Evolutionary conservation across 1,284 basidiomycete species (phyloP).

Genomic region (Puccinia sorghi): DNA sequence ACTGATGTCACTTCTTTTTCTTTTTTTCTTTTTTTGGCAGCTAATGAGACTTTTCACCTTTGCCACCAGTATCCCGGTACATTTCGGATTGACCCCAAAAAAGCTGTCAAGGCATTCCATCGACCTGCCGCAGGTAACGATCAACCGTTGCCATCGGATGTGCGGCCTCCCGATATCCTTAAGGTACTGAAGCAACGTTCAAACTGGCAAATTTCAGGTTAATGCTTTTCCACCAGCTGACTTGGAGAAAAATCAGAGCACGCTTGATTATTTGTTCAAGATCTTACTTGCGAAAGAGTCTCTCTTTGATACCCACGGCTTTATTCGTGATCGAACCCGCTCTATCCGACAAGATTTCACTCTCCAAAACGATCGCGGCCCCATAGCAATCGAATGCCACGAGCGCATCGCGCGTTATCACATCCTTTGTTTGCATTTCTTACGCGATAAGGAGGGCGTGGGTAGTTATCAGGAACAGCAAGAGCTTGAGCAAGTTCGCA

Average conservation of each 20-base stretch:
- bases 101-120: conserved; percentile 92
- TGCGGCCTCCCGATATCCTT: conserved; percentile 81
- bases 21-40: not conserved
- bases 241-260: conserved; percentile 63
- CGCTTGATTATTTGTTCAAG: conserved; percentile 88
- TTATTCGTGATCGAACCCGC: conserved; percentile 88
- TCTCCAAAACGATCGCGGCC: conserved; percentile 79
- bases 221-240: conserved; percentile 21
- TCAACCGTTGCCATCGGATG: conserved; percentile 78
- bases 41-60: conserved; percentile 55
- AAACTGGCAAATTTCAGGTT: not conserved
- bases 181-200: conserved; percentile 63
- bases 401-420: conserved; percentile 93
- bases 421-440: conserved; percentile 77
- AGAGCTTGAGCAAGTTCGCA: conserved; percentile 85
- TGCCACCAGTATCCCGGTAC: conserved; percentile 57
- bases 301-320: conserved; percentile 73
- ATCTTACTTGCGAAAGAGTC: conserved; percentile 71
- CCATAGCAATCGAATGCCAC: conserved; percentile 80
- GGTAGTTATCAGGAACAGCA: conserved; percentile 64
- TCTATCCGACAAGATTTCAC: conserved; percentile 91
- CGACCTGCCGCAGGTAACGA: conserved; percentile 87
- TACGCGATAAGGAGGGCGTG: conserved; percentile 64
- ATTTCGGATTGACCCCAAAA: conserved; percentile 74
- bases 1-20: not conserved